Base-by-base conservation (phyloP, 371 early-diverging fungal genomes). In the Basidiobolus meristosporus region DNA sequence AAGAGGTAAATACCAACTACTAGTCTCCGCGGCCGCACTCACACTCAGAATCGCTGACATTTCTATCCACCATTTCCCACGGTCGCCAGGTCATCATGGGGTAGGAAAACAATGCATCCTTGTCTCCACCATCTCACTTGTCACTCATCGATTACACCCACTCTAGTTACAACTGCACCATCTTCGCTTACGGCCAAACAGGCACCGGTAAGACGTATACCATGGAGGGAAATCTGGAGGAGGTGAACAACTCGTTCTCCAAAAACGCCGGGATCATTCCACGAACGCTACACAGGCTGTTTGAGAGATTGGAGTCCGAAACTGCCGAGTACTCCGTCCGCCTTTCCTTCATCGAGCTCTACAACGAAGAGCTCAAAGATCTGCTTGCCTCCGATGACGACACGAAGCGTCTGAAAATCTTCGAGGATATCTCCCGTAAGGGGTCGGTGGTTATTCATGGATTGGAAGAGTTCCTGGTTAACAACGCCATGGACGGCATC, bases 301-400 rank as follows among this genome's bases (percentile, higher is more conserved):
- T 93, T 54, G 62, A 72, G 10, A 67, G 68, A 2, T 57, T 85
- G 17, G 66, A 73, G 17, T 42, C 44, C n/a, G 53, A 62, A 33
- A 49, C 54, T 0, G 55, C 72, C 0, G 82, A 89, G 40, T 80
- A 67, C 44, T 65, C 78, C 2, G 86, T 85, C 5, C 70, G 70
- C 19, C 70, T 90, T 4, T 90, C 90, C 28, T 80, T 83, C 43
- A 62, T 96, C 23, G 99, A 99, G 58, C 70, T 99, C 17, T 99
- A 99, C 65, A 98, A 98, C 50, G 99, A 99, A 53, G 90, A 96
- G 30, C 63, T 98, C 36, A 70, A 77, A 21, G 98, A 98, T 59
- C 62, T 99, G 17, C 55, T 99, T 16, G 57, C 58, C 1, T 47
- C 52, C 3, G 50, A 55, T 18, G 64, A 69, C 34, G 56, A 63